These are phyloP conservation scores for Perkinsus olseni DNA, from an alignment of 169 alveolate genomes.

Conservation along the genomic window DNA sequence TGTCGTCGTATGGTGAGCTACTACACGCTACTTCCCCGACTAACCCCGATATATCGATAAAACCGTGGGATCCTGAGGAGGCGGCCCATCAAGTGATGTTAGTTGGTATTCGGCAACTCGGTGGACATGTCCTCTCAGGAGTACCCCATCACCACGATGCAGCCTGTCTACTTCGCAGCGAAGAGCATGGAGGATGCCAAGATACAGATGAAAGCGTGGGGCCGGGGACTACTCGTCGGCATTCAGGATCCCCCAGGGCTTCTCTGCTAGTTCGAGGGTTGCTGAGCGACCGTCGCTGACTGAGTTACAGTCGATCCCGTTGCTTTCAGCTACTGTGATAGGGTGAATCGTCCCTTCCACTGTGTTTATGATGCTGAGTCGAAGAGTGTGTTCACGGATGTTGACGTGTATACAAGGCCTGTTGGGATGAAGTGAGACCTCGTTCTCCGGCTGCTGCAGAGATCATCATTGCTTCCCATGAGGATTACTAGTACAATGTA, in stretches of 20 bases:
- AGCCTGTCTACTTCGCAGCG: constrained; percentile 53
- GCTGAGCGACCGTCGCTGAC: too few species aligned
- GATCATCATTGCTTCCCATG: too few species aligned
- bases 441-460: too few species aligned
- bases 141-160: constrained; percentile 54
- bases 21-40: constrained; percentile 26
- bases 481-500: too few species aligned
- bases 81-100: not conserved
- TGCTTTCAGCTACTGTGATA: not conserved
- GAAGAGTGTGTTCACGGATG: not conserved
- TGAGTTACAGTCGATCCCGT: too few species aligned
- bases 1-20: constrained; percentile 55
- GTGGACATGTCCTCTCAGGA: constrained; percentile 25
- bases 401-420: not conserved
- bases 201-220: not conserved
- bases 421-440: not conserved
- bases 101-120: constrained; percentile 25
- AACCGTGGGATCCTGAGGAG: not conserved
- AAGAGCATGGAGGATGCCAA: constrained; percentile 17
- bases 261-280: too few species aligned
- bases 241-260: too few species aligned
- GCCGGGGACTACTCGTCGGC: too few species aligned
- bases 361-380: not conserved
- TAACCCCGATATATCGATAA: not conserved
- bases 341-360: not conserved